Evolutionary conservation across 1,284 basidiomycete species (phyloP), one percentile per base, ranked within the genome.

Genomic region (Puccinia triticina): DNA sequence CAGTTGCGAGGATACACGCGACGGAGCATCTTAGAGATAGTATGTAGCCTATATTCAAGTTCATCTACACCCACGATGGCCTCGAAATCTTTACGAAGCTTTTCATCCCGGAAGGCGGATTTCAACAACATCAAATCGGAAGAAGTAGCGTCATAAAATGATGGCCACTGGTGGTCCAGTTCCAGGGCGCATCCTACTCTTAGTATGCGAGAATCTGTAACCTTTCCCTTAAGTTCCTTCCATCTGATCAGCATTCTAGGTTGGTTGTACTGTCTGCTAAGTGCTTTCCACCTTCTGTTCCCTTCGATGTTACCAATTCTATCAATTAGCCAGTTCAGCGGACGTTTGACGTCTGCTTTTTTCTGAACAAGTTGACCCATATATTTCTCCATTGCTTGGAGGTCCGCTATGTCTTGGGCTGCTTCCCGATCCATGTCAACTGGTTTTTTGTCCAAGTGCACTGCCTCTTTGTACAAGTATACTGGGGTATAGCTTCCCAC

Each of bases 1-100:
- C 69, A 71, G 43, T 71, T 50, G 48, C 21, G 40, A 29, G 69
- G 69, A 71, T 71, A 71, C 43, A 29, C 40, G n/a, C 69, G 69
- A 14, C 43, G 26, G 5, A 43, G 26, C 69, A 71, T 71, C 21
- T 26, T 29, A 29, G 4, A 14, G 34, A 71, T 71, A n/a, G n/a
- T 48, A 11, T 50, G 12, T 10, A 18, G 0, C 40, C 69, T 71
- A 11, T 26, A 71, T 48, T 1, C 12, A 26, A 71, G 48, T 50
- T 71, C 69, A 21, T 2, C 29, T 26, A n/a, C n/a, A n/a, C n/a
- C n/a, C n/a, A n/a, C n/a, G n/a, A n/a, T n/a, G n/a, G n/a, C n/a
- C n/a, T n/a, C n/a, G n/a, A n/a, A n/a, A n/a, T n/a, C n/a, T n/a
- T n/a, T n/a, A n/a, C n/a, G n/a, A n/a, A n/a, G n/a, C n/a, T n/a